Evolutionary conservation across 2,329 filamentous ascomycete species (phyloP), one percentile per base, ranked within the genome.

Genomic region (Herpotrichia juniperi): DNA sequence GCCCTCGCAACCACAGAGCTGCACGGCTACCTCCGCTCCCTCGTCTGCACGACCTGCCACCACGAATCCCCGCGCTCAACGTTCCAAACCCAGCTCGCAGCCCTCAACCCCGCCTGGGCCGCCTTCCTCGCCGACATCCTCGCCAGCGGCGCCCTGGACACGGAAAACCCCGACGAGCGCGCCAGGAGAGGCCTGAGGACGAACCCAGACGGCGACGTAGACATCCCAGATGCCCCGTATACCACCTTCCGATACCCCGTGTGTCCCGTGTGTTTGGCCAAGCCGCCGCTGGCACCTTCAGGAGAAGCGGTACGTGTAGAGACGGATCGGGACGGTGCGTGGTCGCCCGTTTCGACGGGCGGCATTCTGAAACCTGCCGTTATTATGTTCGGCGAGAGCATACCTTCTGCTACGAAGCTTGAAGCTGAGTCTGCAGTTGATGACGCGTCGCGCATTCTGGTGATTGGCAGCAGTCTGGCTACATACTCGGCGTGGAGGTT

Each of bases 401-500:
- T 97, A 44, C 79, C 84, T 0, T 73, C 76, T 1, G 66, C 76
- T 1, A 87, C 93, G 30, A 97, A 96, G 72, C 73, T 78, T 1
- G 86, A 86, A 0, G 93, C 93, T 1, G 93, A 97, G 68, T 77
- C 85, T 24, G 89, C 89, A 11, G 85, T 97, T 44, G 90, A 97
- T 65, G 81, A 82, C 24, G 89, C 71, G 16, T 86, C 86, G 5
- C 84, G 85, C 53, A 74, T 97, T 30, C 78, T 97, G 19, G 83
- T 97, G 8, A 73, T 97, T 14, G 94, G 93, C 3, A 97, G 91
- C 30, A 96, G 91, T 55, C 81, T 97, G 42, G 94, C 94, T 5
- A 97, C 94, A 0, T 97, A 96, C 72, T 96, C 92, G 10, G 94
- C 94, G 0, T 99, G 92, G 92, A 81, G 93, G 51, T 74, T 99